Evolutionary conservation across 306 rosid species (phyloP).

Genomic region (Cucumis hystrix): DNA sequence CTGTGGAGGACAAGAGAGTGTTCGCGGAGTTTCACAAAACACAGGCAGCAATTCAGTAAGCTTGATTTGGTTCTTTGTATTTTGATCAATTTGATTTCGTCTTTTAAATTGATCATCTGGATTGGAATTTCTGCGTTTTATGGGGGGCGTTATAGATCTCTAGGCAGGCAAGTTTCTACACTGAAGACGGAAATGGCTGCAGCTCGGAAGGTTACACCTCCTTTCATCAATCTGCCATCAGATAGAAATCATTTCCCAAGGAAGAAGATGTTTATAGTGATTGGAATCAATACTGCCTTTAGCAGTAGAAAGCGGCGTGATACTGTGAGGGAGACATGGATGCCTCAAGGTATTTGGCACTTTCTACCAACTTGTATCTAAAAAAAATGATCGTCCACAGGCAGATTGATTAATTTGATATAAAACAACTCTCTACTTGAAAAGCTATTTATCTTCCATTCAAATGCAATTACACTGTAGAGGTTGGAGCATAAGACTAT

Average conservation of each 20-base stretch:
- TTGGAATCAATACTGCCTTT: constrained; percentile 96
- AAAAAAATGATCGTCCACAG: background rate
- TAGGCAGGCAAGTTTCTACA: constrained; percentile 69
- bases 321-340: constrained; percentile 97
- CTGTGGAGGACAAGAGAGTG: constrained; percentile 35
- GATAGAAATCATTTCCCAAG: constrained; percentile 16
- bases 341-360: constrained; percentile 72
- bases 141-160: constrained; percentile 44
- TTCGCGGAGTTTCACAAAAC: constrained; percentile 55
- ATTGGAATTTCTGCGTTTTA: constrained; percentile 6
- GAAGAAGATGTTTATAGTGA: constrained; percentile 69
- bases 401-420: background rate
- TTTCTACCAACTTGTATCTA: background rate
- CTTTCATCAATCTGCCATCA: constrained; percentile 9
- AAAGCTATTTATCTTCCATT: background rate
- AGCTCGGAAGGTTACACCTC: constrained; percentile 43
- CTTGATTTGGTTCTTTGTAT: background rate
- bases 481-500: background rate
- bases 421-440: background rate
- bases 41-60: constrained; percentile 89
- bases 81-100: background rate
- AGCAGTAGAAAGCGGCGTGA: constrained; percentile 96
- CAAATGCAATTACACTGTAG: background rate
- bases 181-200: constrained; percentile 69
- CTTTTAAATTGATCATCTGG: background rate